Evolutionary conservation across 2,329 filamentous ascomycete species (phyloP).

Genomic region (Alternaria incomplexa): DNA sequence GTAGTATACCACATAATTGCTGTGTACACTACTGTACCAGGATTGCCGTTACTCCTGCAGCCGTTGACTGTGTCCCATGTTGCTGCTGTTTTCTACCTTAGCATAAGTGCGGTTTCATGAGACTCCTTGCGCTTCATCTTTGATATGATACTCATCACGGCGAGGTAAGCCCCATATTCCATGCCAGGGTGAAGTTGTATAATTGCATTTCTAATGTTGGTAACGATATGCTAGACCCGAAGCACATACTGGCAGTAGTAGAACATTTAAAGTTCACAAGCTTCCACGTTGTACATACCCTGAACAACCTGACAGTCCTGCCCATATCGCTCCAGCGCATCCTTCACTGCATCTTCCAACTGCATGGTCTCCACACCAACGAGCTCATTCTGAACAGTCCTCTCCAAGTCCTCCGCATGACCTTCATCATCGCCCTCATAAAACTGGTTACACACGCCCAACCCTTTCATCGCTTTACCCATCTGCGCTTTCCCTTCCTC

Average conservation of each 20-base stretch:
- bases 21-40: not conserved
- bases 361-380: slow-evolving; percentile 34
- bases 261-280: slow-evolving; percentile 27
- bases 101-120: not conserved
- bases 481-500: not conserved
- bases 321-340: slow-evolving; percentile 32
- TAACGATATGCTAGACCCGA: not conserved
- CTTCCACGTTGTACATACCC: slow-evolving; percentile 36
- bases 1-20: not conserved
- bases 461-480: slow-evolving; percentile 31
- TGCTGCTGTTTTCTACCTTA: not conserved
- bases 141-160: not conserved
- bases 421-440: slow-evolving; percentile 31
- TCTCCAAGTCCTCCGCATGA: slow-evolving; percentile 29
- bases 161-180: not conserved
- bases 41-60: not conserved
- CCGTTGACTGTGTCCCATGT: not conserved
- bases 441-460: slow-evolving; percentile 41
- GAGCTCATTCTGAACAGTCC: slow-evolving; percentile 36
- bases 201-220: not conserved
- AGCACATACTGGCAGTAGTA: not conserved
- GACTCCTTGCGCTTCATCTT: not conserved
- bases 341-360: slow-evolving; percentile 37
- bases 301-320: slow-evolving; percentile 32
- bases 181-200: not conserved